Conservation (phyloP, 495 filamentous ascomycete species). For the Tuber indicum region DNA sequence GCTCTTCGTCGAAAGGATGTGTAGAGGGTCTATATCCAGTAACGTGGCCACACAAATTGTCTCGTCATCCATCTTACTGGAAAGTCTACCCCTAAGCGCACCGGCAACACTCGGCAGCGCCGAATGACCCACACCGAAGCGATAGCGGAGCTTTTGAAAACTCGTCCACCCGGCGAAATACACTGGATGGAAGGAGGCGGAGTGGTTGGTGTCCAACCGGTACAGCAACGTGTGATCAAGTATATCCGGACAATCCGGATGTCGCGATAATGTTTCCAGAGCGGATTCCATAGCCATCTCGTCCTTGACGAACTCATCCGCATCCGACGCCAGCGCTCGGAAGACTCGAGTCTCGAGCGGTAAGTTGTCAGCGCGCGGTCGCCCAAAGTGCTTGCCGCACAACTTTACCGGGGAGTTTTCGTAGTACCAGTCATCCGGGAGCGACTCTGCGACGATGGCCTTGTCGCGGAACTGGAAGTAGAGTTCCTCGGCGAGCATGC, state of each 20-base stretch:
- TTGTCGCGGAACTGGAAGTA: conserved; percentile 14
- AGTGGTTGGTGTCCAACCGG: conserved; percentile 2
- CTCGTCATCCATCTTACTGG: conserved; percentile 22
- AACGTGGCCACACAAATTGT: conserved; percentile 19
- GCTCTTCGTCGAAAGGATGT: not conserved
- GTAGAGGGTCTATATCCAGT: conserved; percentile 7
- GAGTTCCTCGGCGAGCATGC: conserved; percentile 20
- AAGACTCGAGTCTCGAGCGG: not conserved
- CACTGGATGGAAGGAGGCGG: not conserved
- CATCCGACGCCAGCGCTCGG: conserved; percentile 8
- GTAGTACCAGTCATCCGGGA: conserved; percentile 1
- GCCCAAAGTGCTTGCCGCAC: not conserved
- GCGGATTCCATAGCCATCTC: not conserved
- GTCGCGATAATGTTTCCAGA: not conserved
- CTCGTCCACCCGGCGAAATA: not conserved
- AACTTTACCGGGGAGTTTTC: not conserved
- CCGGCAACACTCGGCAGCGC: conserved; percentile 3
- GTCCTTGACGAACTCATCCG: conserved; percentile 1
- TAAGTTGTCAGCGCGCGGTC: not conserved
- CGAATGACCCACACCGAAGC: not conserved
- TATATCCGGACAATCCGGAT: conserved; percentile 10
- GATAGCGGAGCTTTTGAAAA: conserved; percentile 6
- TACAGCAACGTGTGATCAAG: conserved; percentile 5
- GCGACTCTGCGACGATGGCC: not conserved
- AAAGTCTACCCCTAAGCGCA: conserved; percentile 10